These are phyloP conservation scores for Aspergillus candidus DNA, from an alignment of 2,329 filamentous ascomycete species.

Conservation along the genomic window DNA sequence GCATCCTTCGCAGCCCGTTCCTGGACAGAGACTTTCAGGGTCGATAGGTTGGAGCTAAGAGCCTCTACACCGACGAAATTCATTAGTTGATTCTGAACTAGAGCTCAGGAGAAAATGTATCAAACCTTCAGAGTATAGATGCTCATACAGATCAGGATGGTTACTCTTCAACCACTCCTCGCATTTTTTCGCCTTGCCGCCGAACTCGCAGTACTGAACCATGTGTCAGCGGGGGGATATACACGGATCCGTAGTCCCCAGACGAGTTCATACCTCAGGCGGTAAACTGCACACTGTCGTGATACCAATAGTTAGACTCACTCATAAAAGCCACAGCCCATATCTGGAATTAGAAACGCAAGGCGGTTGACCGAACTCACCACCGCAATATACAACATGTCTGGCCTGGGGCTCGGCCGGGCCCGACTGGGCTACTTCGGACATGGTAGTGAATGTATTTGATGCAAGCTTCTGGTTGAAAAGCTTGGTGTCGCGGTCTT, in stretches of 20 bases:
- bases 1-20: conserved; percentile 95
- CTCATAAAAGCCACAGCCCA: too few relatives aligned
- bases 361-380: conserved; percentile 31
- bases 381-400: conserved; percentile 57
- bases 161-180: conserved; percentile 85
- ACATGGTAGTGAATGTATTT: conserved; percentile 19
- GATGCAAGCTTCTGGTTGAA: too few relatives aligned
- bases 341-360: background rate
- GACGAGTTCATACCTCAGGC: conserved; percentile 52
- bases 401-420: conserved; percentile 45
- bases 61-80: conserved; percentile 51
- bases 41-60: conserved; percentile 74
- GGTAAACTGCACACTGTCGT: conserved; percentile 57
- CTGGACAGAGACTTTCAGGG: conserved; percentile 82
- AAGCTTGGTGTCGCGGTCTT: background rate
- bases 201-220: conserved; percentile 92
- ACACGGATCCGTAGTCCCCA: too few relatives aligned
- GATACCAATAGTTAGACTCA: conserved; percentile 1
- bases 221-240: too few relatives aligned
- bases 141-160: conserved; percentile 66
- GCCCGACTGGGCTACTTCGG: conserved; percentile 28
- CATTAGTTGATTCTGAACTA: background rate
- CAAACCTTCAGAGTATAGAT: conserved; percentile 79
- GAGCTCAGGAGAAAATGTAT: background rate
- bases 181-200: conserved; percentile 92